Base-by-base conservation (phyloP, 2,329 filamentous ascomycete genomes). In the Nemania serpens region DNA sequence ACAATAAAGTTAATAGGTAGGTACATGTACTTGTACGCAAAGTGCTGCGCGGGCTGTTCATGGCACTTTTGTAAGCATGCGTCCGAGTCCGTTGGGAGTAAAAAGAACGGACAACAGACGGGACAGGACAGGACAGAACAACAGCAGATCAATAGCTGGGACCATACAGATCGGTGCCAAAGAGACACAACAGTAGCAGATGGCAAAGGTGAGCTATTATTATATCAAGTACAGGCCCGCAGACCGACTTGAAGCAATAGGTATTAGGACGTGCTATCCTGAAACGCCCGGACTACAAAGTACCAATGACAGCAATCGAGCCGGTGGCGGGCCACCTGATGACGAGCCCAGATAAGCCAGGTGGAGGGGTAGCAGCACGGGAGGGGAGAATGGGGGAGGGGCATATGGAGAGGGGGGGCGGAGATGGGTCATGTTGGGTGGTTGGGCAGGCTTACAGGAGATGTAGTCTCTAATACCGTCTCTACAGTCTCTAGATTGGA, bases 311-410 rank as follows among this genome's bases (percentile, higher is more conserved):
- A 45, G 29, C 48, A 36, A 37, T 33, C 18, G 29, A 48, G 37
- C 37, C 18, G 47, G 49, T 42, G 56, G 46, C 58, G 58, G 61
- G 22, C 43, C 55, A 58, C 55, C 53, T 62, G 59, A 56, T 58
- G 56, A 33, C 45, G 52, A 63, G 54, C 48, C 45, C 57, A 51
- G 56, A 59, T 61, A 62, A 65, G 55, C 56, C 47, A 37, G 33
- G 33, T 60, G 55, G 59, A 64, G 59, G 57, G 56, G 55, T 56
- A 50, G 46, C 13, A 46, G 29, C 6, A 45, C 15, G 15, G 46
- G 42, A 12, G 20, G n/a, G 10, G 17, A n/a, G n/a, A n/a, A n/a
- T n/a, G n/a, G n/a, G n/a, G n/a, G n/a, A n/a, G n/a, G n/a, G n/a
- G n/a, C n/a, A 11, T n/a, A 20, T 12, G 22, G 12, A 20, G n/a